Base-by-base conservation (phyloP, 208 protist genomes). In the Naegleria gruberi region DNA sequence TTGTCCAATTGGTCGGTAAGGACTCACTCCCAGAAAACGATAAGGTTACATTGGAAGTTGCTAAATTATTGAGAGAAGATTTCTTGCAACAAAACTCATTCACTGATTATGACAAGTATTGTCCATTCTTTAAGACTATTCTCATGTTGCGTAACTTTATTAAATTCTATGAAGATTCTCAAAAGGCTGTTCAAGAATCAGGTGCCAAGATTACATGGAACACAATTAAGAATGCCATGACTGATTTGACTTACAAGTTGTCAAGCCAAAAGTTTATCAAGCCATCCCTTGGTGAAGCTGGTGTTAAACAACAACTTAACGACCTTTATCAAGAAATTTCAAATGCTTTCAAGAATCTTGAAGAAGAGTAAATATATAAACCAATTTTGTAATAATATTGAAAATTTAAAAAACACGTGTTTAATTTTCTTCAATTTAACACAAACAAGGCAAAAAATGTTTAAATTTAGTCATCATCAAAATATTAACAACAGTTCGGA, bases 21-120 rank as follows among this genome's bases (percentile, higher is more conserved):
- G 99, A 99, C 92, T 99, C 99, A n/a, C 95, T 99, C 19, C 98
- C 96, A 89, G 99, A 99, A 95, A 96, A 94, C 41, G 99, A 99
- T 91, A 99, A 99, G 93, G 97, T 99, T 92, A 99, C 97, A 51
- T 95, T 99, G 10, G 99, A 99, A 95, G 96, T 99, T 47, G 98
- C 99, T 46, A 98, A 98, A 93, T 93, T 99, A 87, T 98, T 99
- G 92, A 97, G 97, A 89, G 99, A 99, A 93, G 99, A 99, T 94
- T 99, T 99, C 94, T 94, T 99, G 0, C 98, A 99, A 94, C 99
- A 99, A 95, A 99, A 99, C 94, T 97, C 97, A 90, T 99, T 99
- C 96, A 98, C 98, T 37, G 88, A 94, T 84, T 99, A 99, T 93
- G 98, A 99, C 93, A 97, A 97, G 92, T 93, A 96, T 94, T 98